Percentiles rank a stretch among this genome's conserved stretches.
Conservation (phyloP, 148 eudicot species). For the Camellia lanceoleosa region DNA sequence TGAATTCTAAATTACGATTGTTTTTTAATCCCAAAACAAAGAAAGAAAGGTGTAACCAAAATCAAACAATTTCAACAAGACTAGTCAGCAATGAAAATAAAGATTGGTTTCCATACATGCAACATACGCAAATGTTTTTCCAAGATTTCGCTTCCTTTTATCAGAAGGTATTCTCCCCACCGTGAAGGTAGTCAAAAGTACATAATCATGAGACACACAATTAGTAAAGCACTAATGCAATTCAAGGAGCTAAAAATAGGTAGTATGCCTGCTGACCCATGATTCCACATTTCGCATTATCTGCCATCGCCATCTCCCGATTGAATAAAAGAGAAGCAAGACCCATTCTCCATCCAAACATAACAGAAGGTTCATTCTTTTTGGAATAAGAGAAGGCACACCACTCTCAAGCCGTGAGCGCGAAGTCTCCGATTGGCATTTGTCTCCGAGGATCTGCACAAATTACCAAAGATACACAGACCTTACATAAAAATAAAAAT, state of each 20-base stretch:
- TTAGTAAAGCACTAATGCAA: background rate
- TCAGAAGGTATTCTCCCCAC: background rate
- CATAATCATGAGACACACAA: background rate
- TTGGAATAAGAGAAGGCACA: conserved; percentile 37
- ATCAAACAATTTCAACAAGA: too few relatives aligned
- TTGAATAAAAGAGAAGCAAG: conserved; percentile 59
- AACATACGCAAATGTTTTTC: background rate
- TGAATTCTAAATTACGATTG: background rate
- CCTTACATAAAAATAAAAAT: too few relatives aligned
- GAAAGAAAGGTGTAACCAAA: background rate
- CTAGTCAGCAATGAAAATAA: background rate
- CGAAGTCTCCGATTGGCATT: conserved; percentile 31
- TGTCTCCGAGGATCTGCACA: conserved; percentile 33
- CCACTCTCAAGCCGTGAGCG: conserved; percentile 28
- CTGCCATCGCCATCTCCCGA: conserved; percentile 24
- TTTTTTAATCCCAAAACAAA: background rate
- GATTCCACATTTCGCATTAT: background rate
- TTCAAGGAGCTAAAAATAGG: background rate
- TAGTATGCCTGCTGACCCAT: background rate
- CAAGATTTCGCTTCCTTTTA: background rate
- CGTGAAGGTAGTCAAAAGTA: background rate
- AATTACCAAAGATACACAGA: background rate
- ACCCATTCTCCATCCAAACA: conserved; percentile 59
- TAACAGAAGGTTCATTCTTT: conserved; percentile 33
- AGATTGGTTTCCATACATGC: background rate